Evolutionary conservation across 78 protist genomes (phyloP).

Genomic region (Ministeria vibrans): DNA sequence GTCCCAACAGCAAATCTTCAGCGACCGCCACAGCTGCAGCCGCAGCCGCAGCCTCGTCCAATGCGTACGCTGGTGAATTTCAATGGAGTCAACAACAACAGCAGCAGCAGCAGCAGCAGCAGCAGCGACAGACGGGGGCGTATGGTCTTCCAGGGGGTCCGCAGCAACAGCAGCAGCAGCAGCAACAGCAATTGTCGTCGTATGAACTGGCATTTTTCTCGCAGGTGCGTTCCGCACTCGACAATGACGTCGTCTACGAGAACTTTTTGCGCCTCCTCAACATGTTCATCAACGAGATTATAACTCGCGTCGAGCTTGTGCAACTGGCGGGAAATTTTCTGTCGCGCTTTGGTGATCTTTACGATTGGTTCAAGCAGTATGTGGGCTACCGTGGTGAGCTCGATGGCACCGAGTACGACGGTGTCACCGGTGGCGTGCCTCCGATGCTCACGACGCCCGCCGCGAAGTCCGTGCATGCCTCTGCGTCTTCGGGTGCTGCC

Average conservation of each 20-base stretch:
- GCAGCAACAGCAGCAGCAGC: neutral
- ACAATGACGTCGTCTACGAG: slow-evolving; percentile 30
- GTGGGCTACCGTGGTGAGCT: slow-evolving; percentile 24
- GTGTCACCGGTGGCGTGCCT: neutral
- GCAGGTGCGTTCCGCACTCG: slow-evolving; percentile 3
- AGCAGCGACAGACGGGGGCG: neutral
- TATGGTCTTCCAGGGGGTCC: slow-evolving; percentile 18
- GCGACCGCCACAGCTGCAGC: slow-evolving; percentile 12
- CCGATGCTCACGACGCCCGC: neutral
- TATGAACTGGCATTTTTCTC: slow-evolving; percentile 36
- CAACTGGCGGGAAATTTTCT: slow-evolving; percentile 49
- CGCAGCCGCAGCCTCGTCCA: neutral
- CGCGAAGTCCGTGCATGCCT: neutral
- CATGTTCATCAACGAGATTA: slow-evolving; percentile 53
- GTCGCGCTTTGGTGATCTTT: slow-evolving; percentile 31
- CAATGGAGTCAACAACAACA: slow-evolving; percentile 25
- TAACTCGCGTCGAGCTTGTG: slow-evolving; percentile 52
- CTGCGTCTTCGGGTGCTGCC: neutral
- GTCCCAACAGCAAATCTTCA: slow-evolving; percentile 9
- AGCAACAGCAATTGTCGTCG: neutral
- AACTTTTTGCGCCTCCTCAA: slow-evolving; percentile 73
- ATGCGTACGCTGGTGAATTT: no score
- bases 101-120: slow-evolving; percentile 1
- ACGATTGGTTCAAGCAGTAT: slow-evolving; percentile 50
- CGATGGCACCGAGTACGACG: neutral